phyloP scores from a whole-genome alignment of 2,329 filamentous ascomycete species.

The Aureobasidium lini region DNA sequence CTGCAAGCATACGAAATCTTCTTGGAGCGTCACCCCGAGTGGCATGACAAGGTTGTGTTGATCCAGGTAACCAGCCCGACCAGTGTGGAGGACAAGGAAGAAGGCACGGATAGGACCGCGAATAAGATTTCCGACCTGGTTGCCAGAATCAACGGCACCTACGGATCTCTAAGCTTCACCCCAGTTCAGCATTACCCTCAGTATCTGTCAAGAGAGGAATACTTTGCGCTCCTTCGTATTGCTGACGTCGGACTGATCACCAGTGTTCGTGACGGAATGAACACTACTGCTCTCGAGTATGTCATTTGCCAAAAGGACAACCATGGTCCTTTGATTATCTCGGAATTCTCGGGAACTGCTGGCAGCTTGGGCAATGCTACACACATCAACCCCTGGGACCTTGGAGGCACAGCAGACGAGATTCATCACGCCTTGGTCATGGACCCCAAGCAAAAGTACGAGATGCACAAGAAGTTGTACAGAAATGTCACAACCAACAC shows the following conservation, averaged over 20 bases:
- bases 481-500: slow-evolving; percentile 78
- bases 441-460: slow-evolving; percentile 55
- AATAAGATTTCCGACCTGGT: slow-evolving; percentile 87
- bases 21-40: slow-evolving; percentile 82
- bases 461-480: slow-evolving; percentile 69
- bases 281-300: slow-evolving; percentile 82
- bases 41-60: slow-evolving; percentile 83
- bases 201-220: slow-evolving; percentile 82
- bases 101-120: slow-evolving; percentile 71
- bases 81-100: slow-evolving; percentile 64
- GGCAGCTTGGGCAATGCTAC: slow-evolving; percentile 78
- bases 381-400: slow-evolving; percentile 95
- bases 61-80: slow-evolving; percentile 79
- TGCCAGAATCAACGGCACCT: slow-evolving; percentile 82
- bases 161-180: slow-evolving; percentile 79
- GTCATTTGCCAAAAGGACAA: slow-evolving; percentile 84
- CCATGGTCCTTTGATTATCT: slow-evolving; percentile 82
- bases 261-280: slow-evolving; percentile 94
- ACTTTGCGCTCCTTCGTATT: slow-evolving; percentile 84
- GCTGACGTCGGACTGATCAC: slow-evolving; percentile 92
- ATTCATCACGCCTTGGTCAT: slow-evolving; percentile 78
- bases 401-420: slow-evolving; percentile 72
- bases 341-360: slow-evolving; percentile 92
- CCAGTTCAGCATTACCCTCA: slow-evolving; percentile 94
- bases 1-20: slow-evolving; percentile 90